Conservation (phyloP, 108 stramenopile species). For the Licmophora abbreviata region DNA sequence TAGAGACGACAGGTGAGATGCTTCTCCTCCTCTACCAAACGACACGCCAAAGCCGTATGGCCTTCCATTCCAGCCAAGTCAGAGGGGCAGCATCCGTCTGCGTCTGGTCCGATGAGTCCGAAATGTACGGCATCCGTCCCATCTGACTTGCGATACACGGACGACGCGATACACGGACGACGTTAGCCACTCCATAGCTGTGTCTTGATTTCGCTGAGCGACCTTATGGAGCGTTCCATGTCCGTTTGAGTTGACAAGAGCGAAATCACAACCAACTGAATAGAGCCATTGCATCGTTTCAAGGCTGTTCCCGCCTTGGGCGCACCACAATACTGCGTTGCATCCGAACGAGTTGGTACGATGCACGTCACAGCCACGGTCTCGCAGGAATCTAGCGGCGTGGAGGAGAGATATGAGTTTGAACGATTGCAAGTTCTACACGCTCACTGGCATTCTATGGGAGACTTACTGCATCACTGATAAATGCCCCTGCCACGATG, state of each 20-base stretch:
- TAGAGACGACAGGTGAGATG: background rate
- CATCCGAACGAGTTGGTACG: slow-evolving; percentile 64
- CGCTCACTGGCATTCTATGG: background rate
- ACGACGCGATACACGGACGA: slow-evolving; percentile 1
- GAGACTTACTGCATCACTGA: slow-evolving; percentile 45
- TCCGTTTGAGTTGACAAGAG: slow-evolving; percentile 58
- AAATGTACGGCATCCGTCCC: slow-evolving; percentile 3
- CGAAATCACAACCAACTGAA: slow-evolving; percentile 34
- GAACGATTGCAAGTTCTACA: background rate
- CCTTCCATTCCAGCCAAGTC: slow-evolving; percentile 81
- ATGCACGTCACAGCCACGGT: slow-evolving; percentile 33
- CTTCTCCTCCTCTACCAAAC: slow-evolving; percentile 24
- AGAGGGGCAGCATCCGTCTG: slow-evolving; percentile 70
- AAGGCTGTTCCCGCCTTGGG: slow-evolving; percentile 45
- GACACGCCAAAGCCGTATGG: slow-evolving; percentile 32
- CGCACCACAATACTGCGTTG: slow-evolving; percentile 75
- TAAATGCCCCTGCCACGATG: slow-evolving; percentile 78
- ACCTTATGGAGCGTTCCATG: slow-evolving; percentile 81
- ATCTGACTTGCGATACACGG: no score
- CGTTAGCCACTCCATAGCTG: slow-evolving; percentile 52
- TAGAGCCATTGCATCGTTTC: slow-evolving; percentile 51
- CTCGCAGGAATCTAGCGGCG: slow-evolving; percentile 29
- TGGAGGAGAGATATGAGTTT: background rate
- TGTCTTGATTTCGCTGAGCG: slow-evolving; percentile 57
- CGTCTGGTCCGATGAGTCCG: slow-evolving; percentile 52